Evolutionary conservation across 345 rosid species (phyloP), one percentile per base, ranked within the genome.

Genomic region (Linum lewisii): DNA sequence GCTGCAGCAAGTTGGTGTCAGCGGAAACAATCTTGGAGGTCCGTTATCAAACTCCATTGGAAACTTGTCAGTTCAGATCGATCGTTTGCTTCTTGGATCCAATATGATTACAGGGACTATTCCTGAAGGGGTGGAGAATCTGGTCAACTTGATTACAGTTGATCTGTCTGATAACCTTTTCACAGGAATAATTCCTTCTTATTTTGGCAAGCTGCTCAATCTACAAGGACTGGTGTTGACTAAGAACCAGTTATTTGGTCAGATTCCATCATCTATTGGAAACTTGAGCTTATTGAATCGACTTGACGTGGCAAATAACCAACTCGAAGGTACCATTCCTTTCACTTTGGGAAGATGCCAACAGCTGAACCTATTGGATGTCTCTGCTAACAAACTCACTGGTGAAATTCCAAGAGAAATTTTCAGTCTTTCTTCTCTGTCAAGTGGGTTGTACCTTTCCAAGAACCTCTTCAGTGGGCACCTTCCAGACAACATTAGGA

Each of bases 11-110:
- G 29, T 69, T 32, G 70, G 38, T 15, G 49, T 47, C 10, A 16
- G 54, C 7, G 9, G 14, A 7, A 65, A 58, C 8, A 51, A 63
- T 34, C 69, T 73, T 50, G 64, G 60, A 6, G 73, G 73, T 25
- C 47, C 38, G 21, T 57, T 73, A 21, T 70, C 67, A 1, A 49
- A 34, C 37, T 65, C 73, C 52, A 45, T 73, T 0, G 38, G 59
- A 24, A 68, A 62, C 51, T 60, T 73, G 70, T 73, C 70, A 14
- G 18, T 3, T 42, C 51, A 61, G 29, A 64, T 69, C 1, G n/a
- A 4, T 36, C 7, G 37, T 4, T 60, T 73, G 21, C 24, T 51
- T 6, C 54, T 60, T 13, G 57, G 69, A 36, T 21, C 16, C 1
- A 68, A 73, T 24, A 37, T 29, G 49, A 51, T 60, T 8, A 3